phyloP scores from a whole-genome alignment of 2,329 filamentous ascomycete species.

The Lomentospora prolificans region DNA sequence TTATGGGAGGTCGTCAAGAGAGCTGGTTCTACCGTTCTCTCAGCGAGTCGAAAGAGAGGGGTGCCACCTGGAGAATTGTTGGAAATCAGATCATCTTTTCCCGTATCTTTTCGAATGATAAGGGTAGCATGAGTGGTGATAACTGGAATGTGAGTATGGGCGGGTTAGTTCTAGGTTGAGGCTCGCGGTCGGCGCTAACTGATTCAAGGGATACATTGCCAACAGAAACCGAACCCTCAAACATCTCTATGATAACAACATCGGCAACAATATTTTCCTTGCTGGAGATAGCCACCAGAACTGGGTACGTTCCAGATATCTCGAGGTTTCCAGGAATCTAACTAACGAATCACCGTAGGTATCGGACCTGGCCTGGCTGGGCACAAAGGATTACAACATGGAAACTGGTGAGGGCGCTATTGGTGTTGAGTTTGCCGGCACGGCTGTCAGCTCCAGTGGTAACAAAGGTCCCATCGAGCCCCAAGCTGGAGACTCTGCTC shows the following conservation, averaged over 20 bases:
- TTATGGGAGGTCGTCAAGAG: slow-evolving; percentile 67
- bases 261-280: slow-evolving; percentile 64
- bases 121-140: slow-evolving; percentile 20
- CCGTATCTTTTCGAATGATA: slow-evolving; percentile 29
- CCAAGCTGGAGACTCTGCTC: slow-evolving; percentile 35
- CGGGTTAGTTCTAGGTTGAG: no score
- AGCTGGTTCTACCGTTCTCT: slow-evolving; percentile 61
- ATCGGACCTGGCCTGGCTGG: slow-evolving; percentile 48
- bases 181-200: no score
- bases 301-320: slow-evolving; percentile 47
- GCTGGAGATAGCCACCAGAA: slow-evolving; percentile 60
- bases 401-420: slow-evolving; percentile 44
- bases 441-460: slow-evolving; percentile 52
- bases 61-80: slow-evolving; percentile 60
- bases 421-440: slow-evolving; percentile 56
- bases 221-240: slow-evolving; percentile 63
- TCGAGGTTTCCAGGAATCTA: no score
- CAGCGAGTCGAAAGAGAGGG: slow-evolving; percentile 47
- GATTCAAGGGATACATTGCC: slow-evolving; percentile 56
- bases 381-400: slow-evolving; percentile 40
- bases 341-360: slow-evolving; percentile 11
- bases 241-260: slow-evolving; percentile 56
- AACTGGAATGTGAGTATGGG: slow-evolving; percentile 26
- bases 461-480: slow-evolving; percentile 50
- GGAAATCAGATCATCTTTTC: slow-evolving; percentile 64